Evolutionary conservation across 441 rosid genomes (phyloP), one percentile per base, ranked within the genome.

Genomic region (Corymbia calophylla): DNA sequence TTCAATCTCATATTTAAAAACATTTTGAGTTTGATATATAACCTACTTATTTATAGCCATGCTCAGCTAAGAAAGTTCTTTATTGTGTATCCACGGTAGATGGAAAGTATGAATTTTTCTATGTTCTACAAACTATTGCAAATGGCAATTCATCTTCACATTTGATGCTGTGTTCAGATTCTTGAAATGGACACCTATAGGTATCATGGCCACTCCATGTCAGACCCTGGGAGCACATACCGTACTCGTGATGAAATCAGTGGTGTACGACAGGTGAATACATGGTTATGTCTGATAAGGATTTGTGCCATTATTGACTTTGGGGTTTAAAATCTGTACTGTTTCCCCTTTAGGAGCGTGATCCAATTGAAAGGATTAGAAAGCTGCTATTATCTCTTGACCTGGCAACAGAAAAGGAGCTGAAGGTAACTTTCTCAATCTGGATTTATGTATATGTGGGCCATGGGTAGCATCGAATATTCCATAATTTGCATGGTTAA

Each of bases 201-300:
- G 93, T 98, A 97, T 92, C 99, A 96, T 31, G 99, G 99, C 87
- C 99, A 97, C 93, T 98, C 99, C 55, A 98, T 98, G 99, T 98
- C 99, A 92, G 99, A 98, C 92, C 99, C 99, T 88, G 99, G 99
- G 87, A 97, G 99, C 94, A 98, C 99, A 90, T 97, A 98, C 94
- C 97, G 99, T 81, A 98, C 98, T 31, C 99, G 99, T 94, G 99
- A 98, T 77, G 99, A 98, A 93, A 93, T 98, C 89, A 91, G 92
- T 62, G 99, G 98, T 29, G 95, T 98, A 89, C 97, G 99, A 95
- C 99, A 98, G 99, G 99, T 97, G 87, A 86, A 87, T 91, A 87
- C 64, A 90, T 44, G 66, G 29, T 62, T 73, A 14, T 2, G 51
- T 47, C 44, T 39, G 84, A 77, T 77, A 44, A 77, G 51, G 84